A percentile compares a stretch with the other conserved stretches of the same genome.
These are phyloP conservation scores for Penicillium janthinellum DNA, from an alignment of 2,329 filamentous ascomycete species.

Conservation along the genomic window DNA sequence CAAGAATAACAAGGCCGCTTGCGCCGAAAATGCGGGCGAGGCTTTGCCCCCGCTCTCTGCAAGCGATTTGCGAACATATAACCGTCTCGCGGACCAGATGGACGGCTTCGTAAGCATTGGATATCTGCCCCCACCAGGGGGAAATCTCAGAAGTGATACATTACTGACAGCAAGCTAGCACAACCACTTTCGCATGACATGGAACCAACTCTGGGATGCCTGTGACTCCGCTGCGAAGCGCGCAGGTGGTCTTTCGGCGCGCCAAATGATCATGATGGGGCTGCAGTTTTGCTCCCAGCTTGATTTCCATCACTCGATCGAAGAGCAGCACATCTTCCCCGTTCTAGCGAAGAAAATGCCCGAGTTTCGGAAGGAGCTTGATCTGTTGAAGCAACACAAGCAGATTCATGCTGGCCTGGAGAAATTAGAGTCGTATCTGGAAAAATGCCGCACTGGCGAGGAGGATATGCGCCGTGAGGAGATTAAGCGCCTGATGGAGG, in stretches of 20 bases:
- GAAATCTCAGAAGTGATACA: neutral
- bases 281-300: constrained; percentile 72
- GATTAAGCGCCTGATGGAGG: constrained; percentile 72
- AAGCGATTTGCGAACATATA: constrained; percentile 69
- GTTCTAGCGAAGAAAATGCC: constrained; percentile 75
- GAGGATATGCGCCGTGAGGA: constrained; percentile 57
- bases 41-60: constrained; percentile 64
- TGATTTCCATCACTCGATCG: constrained; percentile 77
- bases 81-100: constrained; percentile 75
- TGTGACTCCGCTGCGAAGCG: constrained; percentile 56
- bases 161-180: constrained; percentile 55
- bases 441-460: constrained; percentile 64
- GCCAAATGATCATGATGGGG: constrained; percentile 67
- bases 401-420: constrained; percentile 78
- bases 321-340: constrained; percentile 81
- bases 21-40: constrained; percentile 7
- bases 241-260: constrained; percentile 65
- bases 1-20: constrained; percentile 4
- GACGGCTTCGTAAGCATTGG: constrained; percentile 64
- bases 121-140: neutral
- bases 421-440: constrained; percentile 65
- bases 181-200: constrained; percentile 72
- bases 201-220: constrained; percentile 70
- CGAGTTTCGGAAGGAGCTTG: constrained; percentile 67
- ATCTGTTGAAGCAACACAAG: constrained; percentile 73